Conservation (phyloP, 805 yeast species). For the Kluyveromyces siamensis region DNA sequence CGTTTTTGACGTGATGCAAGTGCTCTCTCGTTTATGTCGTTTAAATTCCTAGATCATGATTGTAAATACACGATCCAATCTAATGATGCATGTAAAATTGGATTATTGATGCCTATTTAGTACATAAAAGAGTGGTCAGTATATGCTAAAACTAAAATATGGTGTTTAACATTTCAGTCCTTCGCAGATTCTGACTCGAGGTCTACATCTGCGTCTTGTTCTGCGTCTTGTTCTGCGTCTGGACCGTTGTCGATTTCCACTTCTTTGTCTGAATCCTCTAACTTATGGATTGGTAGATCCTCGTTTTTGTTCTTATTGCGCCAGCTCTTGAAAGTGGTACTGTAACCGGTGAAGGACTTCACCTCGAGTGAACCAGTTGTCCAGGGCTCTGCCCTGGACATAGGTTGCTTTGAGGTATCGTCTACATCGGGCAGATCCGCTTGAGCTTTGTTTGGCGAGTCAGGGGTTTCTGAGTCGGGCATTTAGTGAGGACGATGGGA, state of each 20-base stretch:
- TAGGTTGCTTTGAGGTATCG: background rate
- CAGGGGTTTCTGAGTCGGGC: background rate
- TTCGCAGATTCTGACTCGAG: background rate
- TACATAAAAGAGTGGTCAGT: no score
- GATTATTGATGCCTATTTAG: no score
- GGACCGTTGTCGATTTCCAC: no score
- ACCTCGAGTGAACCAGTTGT: conserved; percentile 9
- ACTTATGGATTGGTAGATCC: no score
- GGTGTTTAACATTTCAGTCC: background rate
- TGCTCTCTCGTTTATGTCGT: no score
- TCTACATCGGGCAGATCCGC: background rate
- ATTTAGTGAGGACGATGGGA: background rate
- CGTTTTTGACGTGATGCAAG: no score
- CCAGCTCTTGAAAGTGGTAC: conserved; percentile 21
- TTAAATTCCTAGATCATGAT: no score
- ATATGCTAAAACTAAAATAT: background rate
- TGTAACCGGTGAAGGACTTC: conserved; percentile 23
- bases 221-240: background rate
- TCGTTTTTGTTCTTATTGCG: background rate
- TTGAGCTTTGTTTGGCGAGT: background rate
- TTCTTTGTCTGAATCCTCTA: no score
- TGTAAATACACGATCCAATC: no score
- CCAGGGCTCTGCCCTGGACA: conserved; percentile 18
- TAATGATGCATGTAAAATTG: no score
- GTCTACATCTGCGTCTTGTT: background rate